Base-by-base conservation (phyloP, 2,329 filamentous ascomycete species). In the Rugonectria rugulosa region DNA sequence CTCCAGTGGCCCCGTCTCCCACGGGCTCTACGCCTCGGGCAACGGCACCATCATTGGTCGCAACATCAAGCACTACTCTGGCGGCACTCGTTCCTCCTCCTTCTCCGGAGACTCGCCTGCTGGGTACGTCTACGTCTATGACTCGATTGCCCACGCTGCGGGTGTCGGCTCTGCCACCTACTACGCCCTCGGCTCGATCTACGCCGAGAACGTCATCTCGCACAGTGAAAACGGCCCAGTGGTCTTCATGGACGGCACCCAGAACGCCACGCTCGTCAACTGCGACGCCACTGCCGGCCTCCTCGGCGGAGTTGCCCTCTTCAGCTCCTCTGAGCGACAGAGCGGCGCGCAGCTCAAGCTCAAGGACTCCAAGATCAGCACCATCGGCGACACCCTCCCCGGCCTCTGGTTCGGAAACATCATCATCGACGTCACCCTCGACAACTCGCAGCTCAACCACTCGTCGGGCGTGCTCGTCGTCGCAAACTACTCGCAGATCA, bases 1-100 rank as follows among this genome's bases (percentile, higher is more conserved):
- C 23, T 27, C 52, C 5, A 49, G 45, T 21, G 52, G 52, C 8
- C 52, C 52, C 24, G 52, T 55, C 12, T 26, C 52, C 4, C 52
- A 55, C 40, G 52, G 40, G 1, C 52, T 55, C 14, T 55, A 55
- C 38, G 52, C 38, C 15, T 55, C 38, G 7, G 52, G 52, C 15
- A 55, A 55, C 52, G 52, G 45, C 12, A 55, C 52, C 26, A 40
- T 55, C 32, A 55, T 55, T 14, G 52, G 45, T 6, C 52, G 52
- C 32, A 55, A 55, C 40, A 7, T 55, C 24, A 14, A 45, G 5
- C 52, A 55, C 40, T 55, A 37, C 45, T 55, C 52, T 4, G 52
- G 52, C 14, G 52, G 52, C 8, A 49, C 44, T 4, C 45, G 52
- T 15, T 55, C 45, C 4, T 55, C 52, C 2, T 44, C 52, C 21